Conservation (phyloP, 306 rosid species). For the Echinosophora koreensis region DNA sequence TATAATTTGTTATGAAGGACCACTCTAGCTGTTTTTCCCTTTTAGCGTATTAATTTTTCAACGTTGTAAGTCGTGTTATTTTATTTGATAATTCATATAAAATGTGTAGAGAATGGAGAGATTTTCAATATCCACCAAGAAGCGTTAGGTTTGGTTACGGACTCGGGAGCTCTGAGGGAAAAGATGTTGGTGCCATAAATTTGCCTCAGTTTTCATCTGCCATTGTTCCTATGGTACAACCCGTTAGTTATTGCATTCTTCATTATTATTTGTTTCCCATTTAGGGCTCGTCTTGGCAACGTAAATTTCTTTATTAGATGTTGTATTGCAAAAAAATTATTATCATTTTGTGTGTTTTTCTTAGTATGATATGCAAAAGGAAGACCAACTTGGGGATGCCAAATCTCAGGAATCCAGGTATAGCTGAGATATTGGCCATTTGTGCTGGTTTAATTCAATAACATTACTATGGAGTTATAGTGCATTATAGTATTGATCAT, state of each 20-base stretch:
- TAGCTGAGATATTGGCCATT: slow-evolving; percentile 37
- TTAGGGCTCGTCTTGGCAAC: background rate
- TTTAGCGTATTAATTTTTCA: slow-evolving; percentile 27
- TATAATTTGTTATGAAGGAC: slow-evolving; percentile 11
- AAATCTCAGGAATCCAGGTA: slow-evolving; percentile 70
- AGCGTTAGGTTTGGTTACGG: slow-evolving; percentile 62
- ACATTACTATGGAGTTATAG: slow-evolving; percentile 15
- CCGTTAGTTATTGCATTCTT: background rate
- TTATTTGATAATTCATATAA: background rate
- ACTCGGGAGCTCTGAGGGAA: slow-evolving; percentile 52
- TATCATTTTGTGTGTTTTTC: slow-evolving; percentile 16
- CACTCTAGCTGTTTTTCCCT: background rate
- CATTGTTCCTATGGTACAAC: slow-evolving; percentile 69
- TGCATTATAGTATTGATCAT: slow-evolving; percentile 24
- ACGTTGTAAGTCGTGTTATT: background rate
- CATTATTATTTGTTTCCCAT: slow-evolving; percentile 25
- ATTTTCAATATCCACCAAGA: slow-evolving; percentile 71
- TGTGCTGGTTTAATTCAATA: slow-evolving; percentile 42
- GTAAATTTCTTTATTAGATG: background rate
- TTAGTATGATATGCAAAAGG: slow-evolving; percentile 52
- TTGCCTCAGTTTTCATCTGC: slow-evolving; percentile 86
- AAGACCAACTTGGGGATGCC: slow-evolving; percentile 45
- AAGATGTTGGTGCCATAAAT: slow-evolving; percentile 48
- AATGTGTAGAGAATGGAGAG: slow-evolving; percentile 80
- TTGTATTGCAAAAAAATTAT: slow-evolving; percentile 10